These are phyloP conservation scores for Fusarium dlaminii DNA, from an alignment of 2,329 filamentous ascomycete species.

Conservation along the genomic window DNA sequence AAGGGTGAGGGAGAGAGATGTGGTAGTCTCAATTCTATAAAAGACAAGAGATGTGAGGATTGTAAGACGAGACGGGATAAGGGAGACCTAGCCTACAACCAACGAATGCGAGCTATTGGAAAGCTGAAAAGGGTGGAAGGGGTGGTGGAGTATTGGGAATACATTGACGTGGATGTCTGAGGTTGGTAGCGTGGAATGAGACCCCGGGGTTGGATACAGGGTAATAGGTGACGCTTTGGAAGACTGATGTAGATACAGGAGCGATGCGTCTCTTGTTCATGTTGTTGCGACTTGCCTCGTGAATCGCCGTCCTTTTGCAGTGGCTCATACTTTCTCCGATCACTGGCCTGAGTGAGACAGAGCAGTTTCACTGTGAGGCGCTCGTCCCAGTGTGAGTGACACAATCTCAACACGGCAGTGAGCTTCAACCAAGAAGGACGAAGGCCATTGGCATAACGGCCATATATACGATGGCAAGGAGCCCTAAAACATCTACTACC, in stretches of 20 bases:
- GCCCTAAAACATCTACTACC: too few species aligned
- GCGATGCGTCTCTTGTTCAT: background rate
- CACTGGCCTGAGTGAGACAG: fast-evolving
- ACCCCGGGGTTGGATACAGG: too few species aligned
- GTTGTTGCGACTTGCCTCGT: fast-evolving
- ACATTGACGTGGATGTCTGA: too few species aligned
- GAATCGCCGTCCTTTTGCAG: fast-evolving
- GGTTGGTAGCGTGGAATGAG: fast-evolving
- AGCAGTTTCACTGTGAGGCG: fast-evolving
- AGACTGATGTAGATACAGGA: background rate
- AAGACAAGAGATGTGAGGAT: background rate
- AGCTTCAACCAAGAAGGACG: fast-evolving
- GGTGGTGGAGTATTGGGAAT: background rate
- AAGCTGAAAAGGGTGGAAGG: background rate
- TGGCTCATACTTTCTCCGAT: fast-evolving
- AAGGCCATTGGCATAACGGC: fast-evolving
- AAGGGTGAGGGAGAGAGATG: background rate
- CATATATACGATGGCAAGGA: background rate
- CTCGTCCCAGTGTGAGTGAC: fast-evolving
- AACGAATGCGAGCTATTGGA: background rate
- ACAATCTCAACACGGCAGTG: fast-evolving
- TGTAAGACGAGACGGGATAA: background rate
- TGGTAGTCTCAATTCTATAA: background rate
- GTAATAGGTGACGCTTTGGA: fast-evolving
- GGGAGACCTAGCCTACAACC: background rate